phyloP scores from a whole-genome alignment of 2,329 filamentous ascomycete species.

The Sphaerulina vaccinii region DNA sequence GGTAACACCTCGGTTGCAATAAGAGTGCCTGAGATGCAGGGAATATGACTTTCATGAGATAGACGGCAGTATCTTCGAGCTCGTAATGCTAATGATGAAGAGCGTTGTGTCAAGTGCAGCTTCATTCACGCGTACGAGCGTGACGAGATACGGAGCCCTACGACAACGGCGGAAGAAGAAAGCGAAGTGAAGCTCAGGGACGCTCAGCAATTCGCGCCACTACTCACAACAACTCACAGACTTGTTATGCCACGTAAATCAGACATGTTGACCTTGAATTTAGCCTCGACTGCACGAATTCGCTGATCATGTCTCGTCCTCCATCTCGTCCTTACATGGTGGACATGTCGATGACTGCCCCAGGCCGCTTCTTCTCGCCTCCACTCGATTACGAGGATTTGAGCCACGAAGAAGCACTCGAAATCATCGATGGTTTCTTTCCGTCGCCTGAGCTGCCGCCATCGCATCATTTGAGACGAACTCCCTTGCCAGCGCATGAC shows the following conservation, averaged over 20 bases:
- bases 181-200: background rate
- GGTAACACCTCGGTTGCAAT: background rate
- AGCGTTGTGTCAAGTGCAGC: background rate
- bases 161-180: background rate
- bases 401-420: slow-evolving; percentile 16
- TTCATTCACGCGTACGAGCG: background rate
- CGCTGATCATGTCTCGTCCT: background rate
- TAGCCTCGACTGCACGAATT: background rate
- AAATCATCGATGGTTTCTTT: slow-evolving; percentile 22
- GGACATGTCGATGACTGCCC: background rate
- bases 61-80: background rate
- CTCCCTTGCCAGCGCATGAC: background rate
- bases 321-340: no score
- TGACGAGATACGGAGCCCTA: background rate
- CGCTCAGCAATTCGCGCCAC: background rate
- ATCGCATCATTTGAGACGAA: background rate
- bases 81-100: background rate
- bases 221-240: background rate
- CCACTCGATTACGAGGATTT: background rate
- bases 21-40: background rate
- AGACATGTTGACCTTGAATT: background rate
- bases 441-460: background rate
- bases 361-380: background rate
- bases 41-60: background rate
- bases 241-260: no score